Evolutionary conservation across 192 early-diverging fungal genomes (phyloP).

Genomic region (Pilobolus umbonatus): DNA sequence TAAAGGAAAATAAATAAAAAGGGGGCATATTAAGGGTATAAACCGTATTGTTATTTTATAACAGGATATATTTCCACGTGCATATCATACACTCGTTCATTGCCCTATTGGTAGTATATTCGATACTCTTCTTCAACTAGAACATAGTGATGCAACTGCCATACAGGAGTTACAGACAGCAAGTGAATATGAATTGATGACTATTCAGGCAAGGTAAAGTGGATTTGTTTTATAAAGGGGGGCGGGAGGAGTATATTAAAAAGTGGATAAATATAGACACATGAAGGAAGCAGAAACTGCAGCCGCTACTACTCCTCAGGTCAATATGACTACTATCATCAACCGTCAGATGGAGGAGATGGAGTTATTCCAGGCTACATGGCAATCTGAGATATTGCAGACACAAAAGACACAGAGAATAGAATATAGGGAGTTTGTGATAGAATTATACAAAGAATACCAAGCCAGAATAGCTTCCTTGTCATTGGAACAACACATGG

Average conservation of each 20-base stretch:
- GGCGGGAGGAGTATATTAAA: no score
- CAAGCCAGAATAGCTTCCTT: constrained; percentile 23
- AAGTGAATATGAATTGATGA: constrained; percentile 1
- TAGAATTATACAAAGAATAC: constrained; percentile 47
- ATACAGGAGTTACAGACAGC: constrained; percentile 35
- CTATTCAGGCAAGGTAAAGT: neutral
- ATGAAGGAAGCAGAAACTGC: no score
- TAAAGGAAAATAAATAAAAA: neutral
- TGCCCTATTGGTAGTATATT: constrained; percentile 51
- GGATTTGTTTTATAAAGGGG: no score
- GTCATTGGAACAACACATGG: neutral
- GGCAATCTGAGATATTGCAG: constrained; percentile 48
- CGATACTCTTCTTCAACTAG: constrained; percentile 50
- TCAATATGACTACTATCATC: constrained; percentile 28
- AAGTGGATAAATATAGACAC: no score
- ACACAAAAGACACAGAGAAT: constrained; percentile 40
- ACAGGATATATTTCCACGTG: constrained; percentile 55
- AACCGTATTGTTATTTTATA: neutral
- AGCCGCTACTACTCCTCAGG: constrained; percentile 8
- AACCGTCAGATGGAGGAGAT: constrained; percentile 43
- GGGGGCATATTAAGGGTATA: neutral
- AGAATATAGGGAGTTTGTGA: constrained; percentile 55
- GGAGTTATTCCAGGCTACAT: constrained; percentile 47
- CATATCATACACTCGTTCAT: constrained; percentile 53
- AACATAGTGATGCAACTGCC: constrained; percentile 45